phyloP scores from a whole-genome alignment of 2,329 filamentous ascomycete species.

The Alternaria sp. region DNA sequence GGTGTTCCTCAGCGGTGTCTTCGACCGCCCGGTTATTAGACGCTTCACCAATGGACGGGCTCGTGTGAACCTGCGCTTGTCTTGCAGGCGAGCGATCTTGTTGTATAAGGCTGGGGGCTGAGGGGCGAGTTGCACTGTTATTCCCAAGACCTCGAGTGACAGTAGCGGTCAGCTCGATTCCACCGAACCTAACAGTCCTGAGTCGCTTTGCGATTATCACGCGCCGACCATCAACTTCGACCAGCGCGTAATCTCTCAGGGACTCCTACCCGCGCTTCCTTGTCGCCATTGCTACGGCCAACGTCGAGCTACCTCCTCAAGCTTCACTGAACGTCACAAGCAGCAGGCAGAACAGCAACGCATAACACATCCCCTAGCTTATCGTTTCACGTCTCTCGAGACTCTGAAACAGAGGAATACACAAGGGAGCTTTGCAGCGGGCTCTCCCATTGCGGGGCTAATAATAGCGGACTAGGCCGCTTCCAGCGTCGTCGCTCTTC shows the following conservation, averaged over 20 bases:
- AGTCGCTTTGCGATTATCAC: neutral
- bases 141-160: constrained; percentile 2
- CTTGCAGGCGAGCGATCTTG: constrained; percentile 4
- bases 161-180: constrained; percentile 18
- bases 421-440: constrained; percentile 17
- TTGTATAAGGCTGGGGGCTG: constrained; percentile 26
- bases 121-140: constrained; percentile 11
- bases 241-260: neutral
- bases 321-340: constrained; percentile 4
- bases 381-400: constrained; percentile 27
- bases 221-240: constrained; percentile 10
- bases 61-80: constrained; percentile 9
- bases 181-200: constrained; percentile 7
- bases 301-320: neutral
- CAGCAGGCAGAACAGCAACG: constrained; percentile 17
- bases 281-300: constrained; percentile 3
- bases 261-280: constrained; percentile 5
- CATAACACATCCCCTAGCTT: constrained; percentile 22
- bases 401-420: constrained; percentile 34
- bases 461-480: constrained; percentile 20
- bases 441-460: constrained; percentile 17
- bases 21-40: constrained; percentile 12
- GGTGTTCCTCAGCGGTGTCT: constrained; percentile 5
- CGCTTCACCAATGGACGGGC: constrained; percentile 9
- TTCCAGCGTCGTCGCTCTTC: constrained; percentile 22